phyloP scores from a whole-genome alignment of 2,329 filamentous ascomycete genomes.

The Neoarthrinium moseri region DNA sequence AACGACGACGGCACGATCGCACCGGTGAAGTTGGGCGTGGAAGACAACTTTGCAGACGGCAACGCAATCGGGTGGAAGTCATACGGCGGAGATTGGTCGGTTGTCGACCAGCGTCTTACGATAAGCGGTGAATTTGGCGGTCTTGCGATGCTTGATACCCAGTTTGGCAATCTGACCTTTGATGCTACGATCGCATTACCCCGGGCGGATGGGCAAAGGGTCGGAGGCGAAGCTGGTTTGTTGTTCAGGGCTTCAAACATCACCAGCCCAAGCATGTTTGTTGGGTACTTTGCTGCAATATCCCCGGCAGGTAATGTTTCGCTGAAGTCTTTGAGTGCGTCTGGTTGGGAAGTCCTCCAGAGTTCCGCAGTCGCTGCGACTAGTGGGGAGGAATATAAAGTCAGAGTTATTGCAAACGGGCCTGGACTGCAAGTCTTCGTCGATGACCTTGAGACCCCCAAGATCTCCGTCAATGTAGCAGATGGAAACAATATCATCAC shows the following conservation, averaged over 20 bases:
- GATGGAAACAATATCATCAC: background rate
- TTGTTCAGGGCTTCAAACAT: constrained; percentile 1
- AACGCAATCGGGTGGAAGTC: constrained; percentile 35
- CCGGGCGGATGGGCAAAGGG: background rate
- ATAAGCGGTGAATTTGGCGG: constrained; percentile 15
- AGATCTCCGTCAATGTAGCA: background rate
- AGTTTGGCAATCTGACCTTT: constrained; percentile 32
- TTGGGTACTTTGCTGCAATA: constrained; percentile 1
- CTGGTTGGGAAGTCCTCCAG: background rate
- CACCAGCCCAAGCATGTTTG: background rate
- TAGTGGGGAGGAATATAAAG: background rate
- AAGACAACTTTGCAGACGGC: constrained; percentile 40
- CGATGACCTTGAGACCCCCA: background rate
- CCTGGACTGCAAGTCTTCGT: background rate
- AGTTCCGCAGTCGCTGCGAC: background rate
- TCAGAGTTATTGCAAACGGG: background rate
- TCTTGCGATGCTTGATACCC: constrained; percentile 33
- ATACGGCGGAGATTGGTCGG: constrained; percentile 23
- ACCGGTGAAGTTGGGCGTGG: constrained; percentile 41
- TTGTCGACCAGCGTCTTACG: constrained; percentile 24
- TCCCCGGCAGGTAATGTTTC: background rate
- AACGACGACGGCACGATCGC: constrained; percentile 40
- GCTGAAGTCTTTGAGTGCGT: background rate
- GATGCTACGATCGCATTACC: constrained; percentile 19
- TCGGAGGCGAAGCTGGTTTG: background rate